phyloP scores from a whole-genome alignment of 2,329 filamentous ascomycete species.

The Nemania sp. region DNA sequence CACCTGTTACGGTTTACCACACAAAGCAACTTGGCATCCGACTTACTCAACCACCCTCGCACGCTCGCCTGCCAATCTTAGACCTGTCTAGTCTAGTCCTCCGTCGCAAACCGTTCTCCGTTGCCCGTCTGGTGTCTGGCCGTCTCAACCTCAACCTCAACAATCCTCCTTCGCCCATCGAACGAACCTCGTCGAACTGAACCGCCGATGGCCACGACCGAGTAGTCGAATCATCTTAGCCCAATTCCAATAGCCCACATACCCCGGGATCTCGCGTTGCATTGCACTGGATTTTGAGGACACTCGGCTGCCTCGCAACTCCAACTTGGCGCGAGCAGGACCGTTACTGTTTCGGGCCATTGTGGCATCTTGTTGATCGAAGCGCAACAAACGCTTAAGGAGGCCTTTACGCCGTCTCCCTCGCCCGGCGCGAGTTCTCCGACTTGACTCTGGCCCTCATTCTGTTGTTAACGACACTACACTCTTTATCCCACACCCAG shows the following conservation, averaged over 20 bases:
- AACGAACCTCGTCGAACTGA: conserved; percentile 17
- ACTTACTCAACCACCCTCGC: conserved; percentile 32
- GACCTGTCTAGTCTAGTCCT: conserved; percentile 22
- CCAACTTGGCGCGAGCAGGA: conserved; percentile 30
- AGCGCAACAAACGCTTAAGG: conserved; percentile 43
- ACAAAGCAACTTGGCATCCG: conserved; percentile 32
- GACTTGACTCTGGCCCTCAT: conserved; percentile 29
- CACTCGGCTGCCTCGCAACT: conserved; percentile 17
- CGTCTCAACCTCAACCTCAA: conserved; percentile 15
- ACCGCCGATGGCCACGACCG: conserved; percentile 28
- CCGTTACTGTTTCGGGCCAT: conserved; percentile 41
- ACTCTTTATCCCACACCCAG: conserved; percentile 24
- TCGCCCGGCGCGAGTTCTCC: conserved; percentile 50
- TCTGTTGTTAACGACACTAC: conserved; percentile 23
- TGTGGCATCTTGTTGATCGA: conserved; percentile 47
- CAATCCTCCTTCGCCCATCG: conserved; percentile 20
- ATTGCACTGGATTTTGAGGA: background rate
- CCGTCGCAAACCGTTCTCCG: conserved; percentile 30
- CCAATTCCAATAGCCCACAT: conserved; percentile 15
- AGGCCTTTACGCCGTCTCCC: conserved; percentile 39
- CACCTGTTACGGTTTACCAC: conserved; percentile 17
- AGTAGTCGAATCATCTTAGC: conserved; percentile 25
- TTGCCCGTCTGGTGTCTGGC: background rate
- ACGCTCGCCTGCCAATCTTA: conserved; percentile 17
- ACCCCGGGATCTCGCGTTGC: background rate